Evolutionary conservation across 208 protist genomes (phyloP), one percentile per base, ranked within the genome.

Genomic region (Trypanosoma congolense): DNA sequence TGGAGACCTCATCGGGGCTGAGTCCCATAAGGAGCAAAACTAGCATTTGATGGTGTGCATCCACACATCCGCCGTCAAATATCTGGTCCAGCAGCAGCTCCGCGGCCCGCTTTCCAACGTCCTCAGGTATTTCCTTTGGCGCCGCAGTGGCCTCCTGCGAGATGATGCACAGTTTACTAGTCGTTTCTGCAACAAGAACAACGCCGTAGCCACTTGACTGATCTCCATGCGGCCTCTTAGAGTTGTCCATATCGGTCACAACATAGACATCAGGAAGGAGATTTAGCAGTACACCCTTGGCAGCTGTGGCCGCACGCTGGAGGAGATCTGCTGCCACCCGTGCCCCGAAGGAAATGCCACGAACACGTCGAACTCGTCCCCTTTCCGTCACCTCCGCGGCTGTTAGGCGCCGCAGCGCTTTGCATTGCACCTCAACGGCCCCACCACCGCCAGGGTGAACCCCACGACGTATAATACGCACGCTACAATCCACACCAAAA

Each of bases 181-280:
- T 97, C 21, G 87, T 95, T 60, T 97, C 90, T n/a, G 93, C 86
- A 14, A 97, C 90, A 26, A 97, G 73, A 28, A 92, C 50, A 26
- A 97, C 75, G 29, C 90, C 93, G 56, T 94, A 97, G 43, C 93
- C 93, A 63, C 81, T 89, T n/a, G 70, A 71, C 35, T 46, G 33
- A 33, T 70, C 78, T 18, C 43, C 77, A 43, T 71, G 64, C 43
- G 70, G 64, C 1, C 51, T 61, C 56, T 83, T 80, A 16, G 71
- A 60, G 26, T 66, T 80, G 61, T 95, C 85, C 26, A 92, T 72
- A 70, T 97, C 93, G 10, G 89, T 95, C 42, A 94, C 83, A 25
- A 97, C 76, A 68, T 95, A 96, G 40, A 97, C 83, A 66, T 97
- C 90, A 0, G 92, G 90, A 24, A 97, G 56, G n/a, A 96, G 49